Evolutionary conservation across 305 asterid species (phyloP).

Genomic region (Salvia sclarea): DNA sequence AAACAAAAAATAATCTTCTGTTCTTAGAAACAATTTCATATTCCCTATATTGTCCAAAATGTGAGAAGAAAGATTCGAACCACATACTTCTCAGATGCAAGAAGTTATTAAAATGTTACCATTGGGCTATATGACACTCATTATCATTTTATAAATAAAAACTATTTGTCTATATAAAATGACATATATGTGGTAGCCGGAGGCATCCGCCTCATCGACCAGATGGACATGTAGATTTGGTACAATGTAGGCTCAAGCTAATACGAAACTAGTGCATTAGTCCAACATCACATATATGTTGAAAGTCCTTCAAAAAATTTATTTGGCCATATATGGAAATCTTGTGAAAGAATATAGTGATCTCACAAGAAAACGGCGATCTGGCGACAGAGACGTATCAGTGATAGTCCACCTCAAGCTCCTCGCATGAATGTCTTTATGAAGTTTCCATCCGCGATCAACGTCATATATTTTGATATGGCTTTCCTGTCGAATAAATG

Average conservation of each 20-base stretch:
- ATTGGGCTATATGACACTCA: too few species aligned
- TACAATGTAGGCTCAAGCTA: neutral
- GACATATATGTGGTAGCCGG: too few species aligned
- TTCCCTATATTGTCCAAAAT: too few species aligned
- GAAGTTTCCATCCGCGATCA: slow-evolving; percentile 69
- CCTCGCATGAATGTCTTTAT: slow-evolving; percentile 66
- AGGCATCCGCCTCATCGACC: too few species aligned
- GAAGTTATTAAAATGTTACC: too few species aligned
- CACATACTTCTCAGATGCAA: too few species aligned
- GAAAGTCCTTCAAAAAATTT: slow-evolving; percentile 1
- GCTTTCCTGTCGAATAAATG: slow-evolving; percentile 56
- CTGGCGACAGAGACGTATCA: slow-evolving; percentile 72
- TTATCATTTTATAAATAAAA: too few species aligned
- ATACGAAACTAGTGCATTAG: neutral
- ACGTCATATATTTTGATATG: slow-evolving; percentile 71
- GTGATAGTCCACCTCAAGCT: slow-evolving; percentile 82
- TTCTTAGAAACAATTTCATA: too few species aligned
- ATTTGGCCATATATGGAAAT: slow-evolving; percentile 3
- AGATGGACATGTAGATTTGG: neutral
- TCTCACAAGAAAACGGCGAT: slow-evolving; percentile 83
- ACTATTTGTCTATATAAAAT: too few species aligned
- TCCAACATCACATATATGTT: neutral
- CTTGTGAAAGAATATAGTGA: neutral
- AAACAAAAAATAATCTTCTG: too few species aligned
- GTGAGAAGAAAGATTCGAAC: too few species aligned